A percentile compares a stretch with the other conserved stretches of the same genome.
phyloP scores from a whole-genome alignment of 208 protist genomes.

The Leishmania guyanensis region DNA sequence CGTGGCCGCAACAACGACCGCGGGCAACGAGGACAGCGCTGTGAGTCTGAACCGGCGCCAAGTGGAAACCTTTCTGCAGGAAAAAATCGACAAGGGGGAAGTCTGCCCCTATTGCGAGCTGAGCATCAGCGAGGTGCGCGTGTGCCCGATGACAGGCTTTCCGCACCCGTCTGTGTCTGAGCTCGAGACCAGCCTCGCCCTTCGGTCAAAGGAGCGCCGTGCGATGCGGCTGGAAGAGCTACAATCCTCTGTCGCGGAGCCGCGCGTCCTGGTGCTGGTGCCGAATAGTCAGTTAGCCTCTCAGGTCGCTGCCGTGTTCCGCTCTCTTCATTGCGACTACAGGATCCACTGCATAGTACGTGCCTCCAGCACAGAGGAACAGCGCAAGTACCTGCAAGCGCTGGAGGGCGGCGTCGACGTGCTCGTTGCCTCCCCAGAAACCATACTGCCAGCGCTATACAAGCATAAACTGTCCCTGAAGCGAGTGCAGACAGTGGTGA shows the following conservation, averaged over 20 bases:
- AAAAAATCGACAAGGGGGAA: conserved; percentile 67
- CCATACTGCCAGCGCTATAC: conserved; percentile 68
- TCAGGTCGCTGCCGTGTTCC: conserved; percentile 60
- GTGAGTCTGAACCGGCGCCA: conserved; percentile 36
- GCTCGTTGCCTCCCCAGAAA: conserved; percentile 75
- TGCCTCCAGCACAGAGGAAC: conserved; percentile 69
- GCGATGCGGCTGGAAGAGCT: conserved; percentile 53
- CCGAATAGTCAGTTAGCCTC: conserved; percentile 69
- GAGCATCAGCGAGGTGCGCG: conserved; percentile 31
- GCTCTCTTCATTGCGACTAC: conserved; percentile 50
- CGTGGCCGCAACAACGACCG: background rate
- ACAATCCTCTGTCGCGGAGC: conserved; percentile 48
- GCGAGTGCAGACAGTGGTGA: conserved; percentile 61
- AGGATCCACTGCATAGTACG: conserved; percentile 67
- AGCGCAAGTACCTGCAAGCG: conserved; percentile 54
- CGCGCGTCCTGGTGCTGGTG: conserved; percentile 72
- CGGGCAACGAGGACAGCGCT: conserved; percentile 10
- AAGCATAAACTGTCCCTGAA: conserved; percentile 69
- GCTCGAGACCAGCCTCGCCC: conserved; percentile 16
- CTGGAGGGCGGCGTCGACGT: conserved; percentile 68
- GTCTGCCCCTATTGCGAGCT: conserved; percentile 89
- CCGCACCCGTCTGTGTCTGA: conserved; percentile 48
- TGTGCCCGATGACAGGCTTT: conserved; percentile 82
- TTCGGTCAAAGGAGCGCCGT: conserved; percentile 32
- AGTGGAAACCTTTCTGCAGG: conserved; percentile 63